Evolutionary conservation across 345 rosid genomes (phyloP), one percentile per base, ranked within the genome.

Genomic region (Barbarea vulgaris): DNA sequence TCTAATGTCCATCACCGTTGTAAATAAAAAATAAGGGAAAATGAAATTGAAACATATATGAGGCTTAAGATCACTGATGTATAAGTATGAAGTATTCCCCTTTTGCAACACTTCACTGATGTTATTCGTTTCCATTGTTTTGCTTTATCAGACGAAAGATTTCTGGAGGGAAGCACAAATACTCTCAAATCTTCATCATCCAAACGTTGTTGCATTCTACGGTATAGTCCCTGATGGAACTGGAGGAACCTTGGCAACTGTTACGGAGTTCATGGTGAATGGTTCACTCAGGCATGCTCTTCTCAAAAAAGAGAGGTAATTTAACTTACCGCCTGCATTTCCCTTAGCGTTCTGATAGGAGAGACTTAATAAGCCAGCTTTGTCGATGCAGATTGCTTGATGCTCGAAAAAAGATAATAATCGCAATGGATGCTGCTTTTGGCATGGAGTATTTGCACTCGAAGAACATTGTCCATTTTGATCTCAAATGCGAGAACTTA

Each of bases 101-200:
- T 18, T 51, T 48, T 2, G 7, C 31, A 67, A 6, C 25, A 22
- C 10, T 21, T 69, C 4, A 42, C 6, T n/a, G n/a, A n/a, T n/a
- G n/a, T n/a, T n/a, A n/a, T n/a, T n/a, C n/a, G 13, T 8, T 53
- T 55, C 0, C 33, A 11, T 22, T 22, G 17, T 24, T 54, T 50
- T 72, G 24, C 4, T 36, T 48, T 44, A 66, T 57, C 78, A 87
- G 94, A 82, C 83, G 28, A 84, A 85, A 73, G 90, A 87, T 72
- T 87, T 89, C 74, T 89, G 94, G 94, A 85, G 91, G 65, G 94
- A 89, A 76, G 94, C 94, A 57, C 91, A 84, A 8, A 89, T 85
- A 78, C 89, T 89, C 33, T 85, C 94, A 74, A 85, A 82, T 78
- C 89, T 89, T 64, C 94, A 87, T 77, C 91, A 87, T 66, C 94